phyloP scores from a whole-genome alignment of 2,329 filamentous ascomycete species.

The Xylariales sp. region DNA sequence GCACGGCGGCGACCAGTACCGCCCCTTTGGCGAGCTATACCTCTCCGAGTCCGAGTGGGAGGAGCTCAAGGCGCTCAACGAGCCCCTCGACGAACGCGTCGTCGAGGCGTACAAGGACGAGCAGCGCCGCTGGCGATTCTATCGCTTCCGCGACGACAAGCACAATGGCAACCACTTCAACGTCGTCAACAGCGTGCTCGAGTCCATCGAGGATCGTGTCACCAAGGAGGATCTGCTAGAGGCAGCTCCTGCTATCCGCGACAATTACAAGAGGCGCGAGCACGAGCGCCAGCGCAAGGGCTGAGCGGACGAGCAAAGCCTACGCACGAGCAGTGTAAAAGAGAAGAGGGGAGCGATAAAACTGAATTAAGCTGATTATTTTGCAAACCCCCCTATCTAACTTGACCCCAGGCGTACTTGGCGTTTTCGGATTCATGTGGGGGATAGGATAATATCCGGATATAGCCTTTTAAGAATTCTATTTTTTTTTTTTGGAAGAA shows the following conservation, averaged over 20 bases:
- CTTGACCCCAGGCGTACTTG: too few species aligned
- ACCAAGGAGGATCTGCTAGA: constrained; percentile 75
- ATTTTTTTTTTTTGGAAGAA: too few species aligned
- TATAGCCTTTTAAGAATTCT: too few species aligned
- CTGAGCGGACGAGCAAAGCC: too few species aligned
- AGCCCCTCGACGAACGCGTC: constrained; percentile 80
- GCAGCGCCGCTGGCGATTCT: constrained; percentile 73
- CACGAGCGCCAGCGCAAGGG: constrained; percentile 7
- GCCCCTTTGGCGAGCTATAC: constrained; percentile 61
- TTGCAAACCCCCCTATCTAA: too few species aligned
- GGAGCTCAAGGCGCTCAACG: constrained; percentile 64
- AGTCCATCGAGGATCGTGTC: constrained; percentile 84
- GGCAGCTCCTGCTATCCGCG: constrained; percentile 66
- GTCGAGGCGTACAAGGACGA: constrained; percentile 86
- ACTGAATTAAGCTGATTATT: too few species aligned
- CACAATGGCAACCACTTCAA: constrained; percentile 81
- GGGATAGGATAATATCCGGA: too few species aligned
- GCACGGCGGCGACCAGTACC: constrained; percentile 59
- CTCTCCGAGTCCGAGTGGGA: constrained; percentile 81
- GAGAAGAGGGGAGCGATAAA: too few species aligned
- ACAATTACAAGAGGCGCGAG: constrained; percentile 70
- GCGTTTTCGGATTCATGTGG: too few species aligned
- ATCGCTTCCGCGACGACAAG: constrained; percentile 92
- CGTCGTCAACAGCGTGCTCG: constrained; percentile 80
- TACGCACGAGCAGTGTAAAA: too few species aligned